Base-by-base conservation (phyloP, 1,284 basidiomycete genomes). In the Moniliella sp. region DNA sequence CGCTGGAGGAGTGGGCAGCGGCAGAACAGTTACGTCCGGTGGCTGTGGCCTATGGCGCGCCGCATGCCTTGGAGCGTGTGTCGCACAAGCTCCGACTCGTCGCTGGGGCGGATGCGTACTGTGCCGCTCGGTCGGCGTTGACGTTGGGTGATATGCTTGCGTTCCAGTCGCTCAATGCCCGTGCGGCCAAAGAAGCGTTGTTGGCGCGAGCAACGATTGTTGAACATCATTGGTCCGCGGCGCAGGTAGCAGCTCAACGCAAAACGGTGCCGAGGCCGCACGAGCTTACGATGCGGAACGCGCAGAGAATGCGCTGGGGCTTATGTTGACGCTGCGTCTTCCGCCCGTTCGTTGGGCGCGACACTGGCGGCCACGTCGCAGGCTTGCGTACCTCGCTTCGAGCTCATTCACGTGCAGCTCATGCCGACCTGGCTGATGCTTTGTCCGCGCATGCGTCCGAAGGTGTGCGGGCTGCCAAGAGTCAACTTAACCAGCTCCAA, bases 201-300 rank as follows among this genome's bases (percentile, higher is more conserved):
- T 41, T 55, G 8, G 43, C 46, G 12, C 47, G 54, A 28, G 50
- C 48, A 25, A 46, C 49, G 4, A 33, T 57, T n/a, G 46, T 57
- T 10, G 51, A 48, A 25, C 51, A 57, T 27, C 46, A 50, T 17
- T 38, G 46, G 30, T 37, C 45, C 7, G 50, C 53, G n/a, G n/a
- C n/a, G n/a, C n/a, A n/a, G n/a, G n/a, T n/a, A n/a, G n/a, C n/a
- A n/a, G n/a, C n/a, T n/a, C n/a, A n/a, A n/a, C n/a, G n/a, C n/a
- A n/a, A n/a, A n/a, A n/a, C n/a, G n/a, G n/a, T n/a, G n/a, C n/a
- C n/a, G n/a, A n/a, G n/a, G n/a, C n/a, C n/a, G n/a, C n/a, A n/a
- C n/a, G n/a, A n/a, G n/a, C n/a, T n/a, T n/a, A n/a, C n/a, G n/a
- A n/a, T n/a, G n/a, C n/a, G n/a, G n/a, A n/a, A n/a, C n/a, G n/a